Conservation (phyloP, 495 filamentous ascomycete species). For the Talaromyces stipitatus region DNA sequence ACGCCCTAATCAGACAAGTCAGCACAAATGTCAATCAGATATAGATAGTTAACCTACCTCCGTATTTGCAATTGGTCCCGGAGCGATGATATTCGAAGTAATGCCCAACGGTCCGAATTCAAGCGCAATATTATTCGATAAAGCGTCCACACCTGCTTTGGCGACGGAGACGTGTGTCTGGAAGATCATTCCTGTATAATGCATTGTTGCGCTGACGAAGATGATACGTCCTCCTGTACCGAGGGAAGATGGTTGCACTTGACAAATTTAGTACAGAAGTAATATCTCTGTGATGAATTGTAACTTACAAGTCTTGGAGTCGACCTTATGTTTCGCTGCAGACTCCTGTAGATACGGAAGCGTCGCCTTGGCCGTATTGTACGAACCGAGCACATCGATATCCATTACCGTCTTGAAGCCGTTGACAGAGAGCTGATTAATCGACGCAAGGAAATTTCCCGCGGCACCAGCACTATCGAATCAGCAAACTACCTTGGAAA, state of each 20-base stretch:
- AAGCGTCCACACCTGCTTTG: conserved; percentile 83
- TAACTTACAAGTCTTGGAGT: conserved; percentile 34
- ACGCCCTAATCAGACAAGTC: conserved; percentile 25
- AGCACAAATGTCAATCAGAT: conserved; percentile 12
- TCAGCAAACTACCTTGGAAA: not conserved
- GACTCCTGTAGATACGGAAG: conserved; percentile 71
- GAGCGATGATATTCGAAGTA: conserved; percentile 82
- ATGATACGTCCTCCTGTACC: conserved; percentile 79
- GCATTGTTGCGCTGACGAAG: conserved; percentile 81
- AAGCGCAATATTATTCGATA: conserved; percentile 65
- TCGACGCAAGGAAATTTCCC: conserved; percentile 90
- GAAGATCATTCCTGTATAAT: conserved; percentile 76
- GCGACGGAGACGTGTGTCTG: conserved; percentile 83
- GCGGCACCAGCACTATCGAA: conserved; percentile 75
- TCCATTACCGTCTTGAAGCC: conserved; percentile 95
- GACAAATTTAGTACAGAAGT: not conserved
- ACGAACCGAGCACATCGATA: conserved; percentile 89
- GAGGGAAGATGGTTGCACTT: conserved; percentile 22
- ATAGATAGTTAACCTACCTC: conserved; percentile 37
- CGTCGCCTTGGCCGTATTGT: conserved; percentile 89
- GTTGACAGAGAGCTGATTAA: conserved; percentile 71
- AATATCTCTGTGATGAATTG: not conserved
- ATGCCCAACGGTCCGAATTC: conserved; percentile 85
- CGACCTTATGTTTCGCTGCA: conserved; percentile 50
- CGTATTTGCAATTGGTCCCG: conserved; percentile 64